Percentiles rank a stretch among this genome's conserved stretches.
phyloP scores from a whole-genome alignment of 106 monocot genomes.

The Triglochin maritima region DNA sequence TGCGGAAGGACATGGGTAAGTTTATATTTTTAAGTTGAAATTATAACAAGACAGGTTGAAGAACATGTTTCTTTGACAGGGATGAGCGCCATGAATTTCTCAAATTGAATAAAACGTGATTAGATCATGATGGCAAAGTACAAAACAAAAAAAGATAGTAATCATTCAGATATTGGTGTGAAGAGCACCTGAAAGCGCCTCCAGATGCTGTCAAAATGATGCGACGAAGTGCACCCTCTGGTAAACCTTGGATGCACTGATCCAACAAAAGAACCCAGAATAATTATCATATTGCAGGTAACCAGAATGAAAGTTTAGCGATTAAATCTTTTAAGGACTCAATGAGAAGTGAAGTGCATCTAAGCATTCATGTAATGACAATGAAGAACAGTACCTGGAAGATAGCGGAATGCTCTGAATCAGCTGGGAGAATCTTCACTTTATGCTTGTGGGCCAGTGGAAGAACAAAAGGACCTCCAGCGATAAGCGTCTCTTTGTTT shows the following conservation, averaged over 20 bases:
- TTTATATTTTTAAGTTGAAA: too few relatives aligned
- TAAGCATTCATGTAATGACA: neutral
- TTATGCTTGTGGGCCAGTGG: constrained; percentile 97
- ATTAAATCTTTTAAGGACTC: too few relatives aligned
- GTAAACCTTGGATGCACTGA: constrained; percentile 96
- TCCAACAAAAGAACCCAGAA: neutral
- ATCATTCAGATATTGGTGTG: too few relatives aligned
- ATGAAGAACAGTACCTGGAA: constrained; percentile 51
- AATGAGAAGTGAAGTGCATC: too few relatives aligned
- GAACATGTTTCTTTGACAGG: too few relatives aligned
- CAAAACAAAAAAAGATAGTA: too few relatives aligned
- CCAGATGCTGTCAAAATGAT: constrained; percentile 97
- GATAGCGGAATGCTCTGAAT: constrained; percentile 97
- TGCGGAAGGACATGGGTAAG: neutral
- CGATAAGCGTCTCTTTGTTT: constrained; percentile 94
- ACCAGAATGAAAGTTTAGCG: too few relatives aligned
- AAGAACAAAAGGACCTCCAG: constrained; percentile 93
- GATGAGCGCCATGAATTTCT: too few relatives aligned
- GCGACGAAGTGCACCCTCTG: constrained; percentile 81
- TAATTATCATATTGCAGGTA: too few relatives aligned
- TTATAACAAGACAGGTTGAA: neutral
- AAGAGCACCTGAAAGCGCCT: constrained; percentile 77
- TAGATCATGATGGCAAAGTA: neutral
- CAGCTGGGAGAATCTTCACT: constrained; percentile 93
- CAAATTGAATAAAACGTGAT: too few relatives aligned